Conservation (phyloP, 129 eudicot genomes). For the Pulicaria dysenterica region DNA sequence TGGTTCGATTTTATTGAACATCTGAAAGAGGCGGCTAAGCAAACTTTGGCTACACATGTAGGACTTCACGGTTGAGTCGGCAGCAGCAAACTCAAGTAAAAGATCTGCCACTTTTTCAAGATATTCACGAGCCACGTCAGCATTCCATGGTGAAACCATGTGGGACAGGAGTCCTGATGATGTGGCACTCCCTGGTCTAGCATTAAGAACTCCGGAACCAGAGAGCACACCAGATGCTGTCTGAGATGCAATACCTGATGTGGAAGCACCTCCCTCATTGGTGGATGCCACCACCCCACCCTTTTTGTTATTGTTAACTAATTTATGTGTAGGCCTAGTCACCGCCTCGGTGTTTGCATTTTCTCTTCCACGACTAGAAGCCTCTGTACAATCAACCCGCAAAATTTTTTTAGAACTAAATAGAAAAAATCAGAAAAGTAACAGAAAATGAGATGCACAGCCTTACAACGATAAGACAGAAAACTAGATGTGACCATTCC, state of each 20-base stretch:
- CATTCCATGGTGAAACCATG: constrained; percentile 90
- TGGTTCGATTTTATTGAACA: constrained; percentile 92
- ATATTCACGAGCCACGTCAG: constrained; percentile 87
- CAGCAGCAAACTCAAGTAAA: constrained; percentile 89
- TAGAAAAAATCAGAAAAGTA: constrained; percentile 6
- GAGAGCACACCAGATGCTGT: constrained; percentile 94
- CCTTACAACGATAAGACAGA: neutral
- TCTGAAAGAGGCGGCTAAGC: constrained; percentile 95
- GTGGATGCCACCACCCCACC: constrained; percentile 53
- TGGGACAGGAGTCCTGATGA: constrained; percentile 93
- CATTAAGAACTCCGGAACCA: constrained; percentile 96
- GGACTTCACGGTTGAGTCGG: constrained; percentile 91
- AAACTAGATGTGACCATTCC: neutral
- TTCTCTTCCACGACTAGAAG: constrained; percentile 89
- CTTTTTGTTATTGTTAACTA: constrained; percentile 62
- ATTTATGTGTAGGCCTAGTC: constrained; percentile 60
- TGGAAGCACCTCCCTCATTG: constrained; percentile 75
- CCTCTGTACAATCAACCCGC: constrained; percentile 54
- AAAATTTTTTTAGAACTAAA: neutral
- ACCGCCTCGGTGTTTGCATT: constrained; percentile 53
- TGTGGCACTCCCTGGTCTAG: constrained; percentile 96
- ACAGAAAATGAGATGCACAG: constrained; percentile 15
- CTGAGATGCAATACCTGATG: constrained; percentile 81
- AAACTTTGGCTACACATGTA: constrained; percentile 93
- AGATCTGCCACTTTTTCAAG: constrained; percentile 96